A percentile compares a stretch with the other conserved stretches of the same genome.
Conservation (phyloP, 805 yeast genomes). For the Groenewaldozyma tartarivorans region DNA sequence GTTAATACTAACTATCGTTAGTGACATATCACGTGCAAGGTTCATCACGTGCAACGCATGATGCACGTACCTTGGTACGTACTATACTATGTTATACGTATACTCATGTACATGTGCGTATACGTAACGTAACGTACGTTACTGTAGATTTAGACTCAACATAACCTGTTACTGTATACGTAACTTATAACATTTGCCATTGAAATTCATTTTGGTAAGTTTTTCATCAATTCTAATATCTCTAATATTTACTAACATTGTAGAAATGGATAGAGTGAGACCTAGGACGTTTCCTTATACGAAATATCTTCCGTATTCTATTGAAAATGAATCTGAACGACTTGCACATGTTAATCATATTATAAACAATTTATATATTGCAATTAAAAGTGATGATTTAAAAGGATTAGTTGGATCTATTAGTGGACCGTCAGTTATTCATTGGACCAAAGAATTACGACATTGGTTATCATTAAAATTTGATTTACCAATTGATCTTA, state of each 20-base stretch:
- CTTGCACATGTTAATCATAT: slow-evolving; percentile 70
- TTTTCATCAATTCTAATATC: neutral
- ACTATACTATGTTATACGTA: too few species aligned
- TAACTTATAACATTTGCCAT: too few species aligned
- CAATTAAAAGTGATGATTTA: slow-evolving; percentile 64
- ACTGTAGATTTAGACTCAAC: too few species aligned
- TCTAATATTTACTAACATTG: neutral
- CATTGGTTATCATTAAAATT: slow-evolving; percentile 72
- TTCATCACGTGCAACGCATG: too few species aligned
- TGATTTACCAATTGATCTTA: slow-evolving; percentile 59
- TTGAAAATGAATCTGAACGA: slow-evolving; percentile 59
- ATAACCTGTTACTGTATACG: too few species aligned
- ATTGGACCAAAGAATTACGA: slow-evolving; percentile 80
- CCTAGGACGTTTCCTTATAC: slow-evolving; percentile 34
- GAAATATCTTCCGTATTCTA: slow-evolving; percentile 60
- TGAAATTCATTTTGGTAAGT: neutral
- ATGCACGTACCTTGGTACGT: too few species aligned
- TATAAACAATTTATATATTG: slow-evolving; percentile 68
- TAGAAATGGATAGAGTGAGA: slow-evolving; percentile 10
- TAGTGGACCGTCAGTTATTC: slow-evolving; percentile 60
- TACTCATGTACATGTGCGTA: too few species aligned
- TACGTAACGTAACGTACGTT: too few species aligned
- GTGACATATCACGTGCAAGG: too few species aligned
- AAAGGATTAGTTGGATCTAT: slow-evolving; percentile 52
- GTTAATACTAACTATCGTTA: too few species aligned